Percentiles rank a stretch among this genome's conserved stretches.
Conservation (phyloP, 225 moss, liverwort and hornwort species). For the Bryoerythrophyllum caledonicum region DNA sequence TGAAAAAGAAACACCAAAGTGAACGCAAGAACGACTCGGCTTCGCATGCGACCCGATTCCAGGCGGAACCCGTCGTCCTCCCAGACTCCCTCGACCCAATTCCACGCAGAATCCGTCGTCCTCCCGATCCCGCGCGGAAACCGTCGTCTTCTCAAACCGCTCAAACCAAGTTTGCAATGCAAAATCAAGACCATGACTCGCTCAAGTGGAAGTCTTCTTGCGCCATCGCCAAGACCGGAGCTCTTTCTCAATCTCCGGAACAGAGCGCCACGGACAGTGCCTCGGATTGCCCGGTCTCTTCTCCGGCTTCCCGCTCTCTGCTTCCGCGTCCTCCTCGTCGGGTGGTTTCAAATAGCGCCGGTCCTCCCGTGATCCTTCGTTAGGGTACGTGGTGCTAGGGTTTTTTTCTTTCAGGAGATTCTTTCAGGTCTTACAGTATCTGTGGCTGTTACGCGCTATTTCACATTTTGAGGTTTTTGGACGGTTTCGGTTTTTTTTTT, state of each 20-base stretch:
- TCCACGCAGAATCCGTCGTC: too few species aligned
- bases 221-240: too few species aligned
- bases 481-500: neutral
- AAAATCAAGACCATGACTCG: too few species aligned
- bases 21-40: neutral
- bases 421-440: neutral
- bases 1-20: too few species aligned
- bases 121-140: too few species aligned
- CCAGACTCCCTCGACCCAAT: neutral
- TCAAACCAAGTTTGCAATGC: too few species aligned
- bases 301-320: neutral
- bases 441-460: neutral
- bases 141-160: too few species aligned
- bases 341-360: neutral
- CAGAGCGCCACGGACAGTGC: neutral
- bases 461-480: neutral
- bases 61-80: slow-evolving; percentile 16
- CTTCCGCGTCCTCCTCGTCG: neutral
- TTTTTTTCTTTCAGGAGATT: neutral
- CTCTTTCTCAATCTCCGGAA: too few species aligned
- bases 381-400: slow-evolving; percentile 18
- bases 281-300: neutral
- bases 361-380: too few species aligned
- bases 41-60: slow-evolving; percentile 1
- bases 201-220: too few species aligned